Conservation (phyloP, 306 rosid genomes). For the Rosa rugosa region DNA sequence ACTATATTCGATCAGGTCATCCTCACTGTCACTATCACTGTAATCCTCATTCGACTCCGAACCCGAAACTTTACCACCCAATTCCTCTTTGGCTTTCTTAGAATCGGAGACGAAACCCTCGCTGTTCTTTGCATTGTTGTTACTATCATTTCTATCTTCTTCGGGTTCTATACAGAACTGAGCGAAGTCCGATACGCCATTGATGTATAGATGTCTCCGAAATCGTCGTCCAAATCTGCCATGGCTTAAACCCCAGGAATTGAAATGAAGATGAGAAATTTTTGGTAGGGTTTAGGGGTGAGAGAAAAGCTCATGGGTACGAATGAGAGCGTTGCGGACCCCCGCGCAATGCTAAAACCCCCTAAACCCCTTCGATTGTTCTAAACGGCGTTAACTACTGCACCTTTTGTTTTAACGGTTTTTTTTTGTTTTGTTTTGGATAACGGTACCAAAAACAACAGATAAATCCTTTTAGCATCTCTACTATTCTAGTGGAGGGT, state of each 20-base stretch:
- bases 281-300: not conserved
- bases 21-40: constrained; percentile 55
- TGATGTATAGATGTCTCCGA: constrained; percentile 51
- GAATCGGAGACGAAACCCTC: constrained; percentile 13
- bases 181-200: constrained; percentile 22
- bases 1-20: constrained; percentile 63
- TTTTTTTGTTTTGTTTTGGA: too few relatives aligned
- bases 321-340: not conserved
- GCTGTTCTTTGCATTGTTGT: not conserved
- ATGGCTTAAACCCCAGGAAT: constrained; percentile 3
- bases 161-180: constrained; percentile 17
- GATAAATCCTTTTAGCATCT: too few relatives aligned
- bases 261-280: not conserved
- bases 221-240: constrained; percentile 53
- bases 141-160: constrained; percentile 1
- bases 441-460: too few relatives aligned
- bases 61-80: constrained; percentile 8
- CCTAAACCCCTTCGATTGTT: not conserved
- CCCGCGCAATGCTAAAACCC: not conserved
- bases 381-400: not conserved
- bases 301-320: constrained; percentile 11
- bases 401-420: too few relatives aligned
- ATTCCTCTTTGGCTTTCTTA: constrained; percentile 14
- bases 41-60: constrained; percentile 20
- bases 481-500: too few relatives aligned